Evolutionary conservation across 2,329 filamentous ascomycete genomes (phyloP).

Genomic region (Bimuria novae-zelandiae): DNA sequence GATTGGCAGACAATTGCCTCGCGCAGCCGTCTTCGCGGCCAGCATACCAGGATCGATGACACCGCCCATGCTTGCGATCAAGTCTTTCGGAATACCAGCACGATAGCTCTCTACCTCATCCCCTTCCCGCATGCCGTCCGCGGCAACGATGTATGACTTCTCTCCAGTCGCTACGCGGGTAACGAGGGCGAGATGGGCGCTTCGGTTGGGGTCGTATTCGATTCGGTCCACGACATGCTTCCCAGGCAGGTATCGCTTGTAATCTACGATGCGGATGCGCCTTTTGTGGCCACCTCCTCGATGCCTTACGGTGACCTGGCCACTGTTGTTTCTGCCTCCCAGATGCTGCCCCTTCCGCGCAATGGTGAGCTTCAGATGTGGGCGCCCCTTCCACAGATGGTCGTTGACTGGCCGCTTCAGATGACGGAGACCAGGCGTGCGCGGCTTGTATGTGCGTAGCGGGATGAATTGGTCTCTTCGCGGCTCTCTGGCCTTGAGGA

Average conservation of each 20-base stretch:
- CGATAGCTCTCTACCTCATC: conserved; percentile 93
- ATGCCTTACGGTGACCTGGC: conserved; percentile 85
- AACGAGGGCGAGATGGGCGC: conserved; percentile 87
- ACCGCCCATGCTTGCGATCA: conserved; percentile 91
- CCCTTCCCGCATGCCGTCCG: conserved; percentile 89
- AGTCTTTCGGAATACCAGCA: conserved; percentile 81
- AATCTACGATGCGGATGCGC: conserved; percentile 90
- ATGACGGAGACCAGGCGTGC: conserved; percentile 91
- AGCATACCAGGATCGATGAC: conserved; percentile 92
- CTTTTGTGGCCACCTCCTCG: conserved; percentile 90
- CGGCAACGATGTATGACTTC: conserved; percentile 91
- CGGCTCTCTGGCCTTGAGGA: conserved; percentile 29
- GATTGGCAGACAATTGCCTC: conserved; percentile 92
- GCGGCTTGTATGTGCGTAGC: conserved; percentile 87
- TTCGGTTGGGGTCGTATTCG: conserved; percentile 93
- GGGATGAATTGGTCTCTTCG: conserved; percentile 47
- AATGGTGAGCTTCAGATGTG: conserved; percentile 80
- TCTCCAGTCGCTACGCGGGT: conserved; percentile 73
- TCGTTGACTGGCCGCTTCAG: conserved; percentile 91
- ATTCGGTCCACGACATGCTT: conserved; percentile 90
- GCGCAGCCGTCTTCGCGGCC: conserved; percentile 89
- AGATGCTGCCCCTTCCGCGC: conserved; percentile 91
- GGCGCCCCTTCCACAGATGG: conserved; percentile 93
- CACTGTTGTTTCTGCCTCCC: conserved; percentile 88
- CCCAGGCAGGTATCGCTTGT: conserved; percentile 75